Base-by-base conservation (phyloP, 2,329 filamentous ascomycete genomes). In the Pseudonectria foliicola region DNA sequence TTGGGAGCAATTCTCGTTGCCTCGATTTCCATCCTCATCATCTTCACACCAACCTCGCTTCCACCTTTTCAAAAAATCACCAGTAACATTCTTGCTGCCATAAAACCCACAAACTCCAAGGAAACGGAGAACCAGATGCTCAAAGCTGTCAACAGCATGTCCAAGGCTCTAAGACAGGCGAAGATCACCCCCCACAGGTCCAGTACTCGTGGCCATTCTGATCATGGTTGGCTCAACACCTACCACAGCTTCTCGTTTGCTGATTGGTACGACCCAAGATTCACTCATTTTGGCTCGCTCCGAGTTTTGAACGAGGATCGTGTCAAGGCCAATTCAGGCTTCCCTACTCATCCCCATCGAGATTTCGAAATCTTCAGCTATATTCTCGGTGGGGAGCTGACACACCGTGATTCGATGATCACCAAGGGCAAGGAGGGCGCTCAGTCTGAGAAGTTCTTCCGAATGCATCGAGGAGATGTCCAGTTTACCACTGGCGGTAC, bases 351-450 rank as follows among this genome's bases (percentile, higher is more conserved):
- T 56, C 79, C 79, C 16, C 88, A 94, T 61, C 75, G 82, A 44
- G 84, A 94, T 59, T 89, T 87, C 59, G 84, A 93, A 61, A 94
- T 94, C 63, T 93, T 90, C 71, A 81, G 74, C 55, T 92, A 94
- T 63, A 82, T 93, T 52, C 69, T 94, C n/a, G 77, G 70, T 30
- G 87, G 88, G 44, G 85, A 90, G 62, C 74, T 94, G 43, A 90
- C 88, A 31, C 88, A 94, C 66, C 81, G 86, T 31, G 87, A 94
- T 63, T 84, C 77, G 41, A 89, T 93, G 80, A 75, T 85, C 49
- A 75, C 76, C 59, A 85, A 80, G 61, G 77, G 77, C 29, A 61
- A 67, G 13, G 79, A 82, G 53, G 75, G 70, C 14, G 68, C 57
- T 12, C 62, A 67, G 43, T 71, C 72, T 28, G 77, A 84, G 55